Evolutionary conservation across 2,329 filamentous ascomycete species (phyloP).

Genomic region (Pseudogymnoascus sp.): DNA sequence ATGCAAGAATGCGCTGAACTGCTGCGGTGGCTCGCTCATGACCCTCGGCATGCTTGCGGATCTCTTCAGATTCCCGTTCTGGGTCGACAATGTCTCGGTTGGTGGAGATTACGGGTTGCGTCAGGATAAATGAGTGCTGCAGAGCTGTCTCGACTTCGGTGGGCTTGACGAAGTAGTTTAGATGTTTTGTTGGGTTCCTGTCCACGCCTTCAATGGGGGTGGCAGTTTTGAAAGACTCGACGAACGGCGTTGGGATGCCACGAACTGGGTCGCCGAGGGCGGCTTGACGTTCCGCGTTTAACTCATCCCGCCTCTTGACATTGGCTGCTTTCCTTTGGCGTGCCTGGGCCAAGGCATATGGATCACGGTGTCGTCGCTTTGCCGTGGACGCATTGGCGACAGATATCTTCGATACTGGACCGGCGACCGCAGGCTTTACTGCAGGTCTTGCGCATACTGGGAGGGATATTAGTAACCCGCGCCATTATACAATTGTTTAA

Average conservation of each 20-base stretch:
- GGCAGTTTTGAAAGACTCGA: slow-evolving; percentile 66
- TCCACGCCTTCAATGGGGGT: slow-evolving; percentile 36
- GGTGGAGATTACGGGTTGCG: slow-evolving; percentile 43
- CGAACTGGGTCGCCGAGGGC: slow-evolving; percentile 70
- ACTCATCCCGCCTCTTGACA: slow-evolving; percentile 62
- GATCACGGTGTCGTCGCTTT: slow-evolving; percentile 66
- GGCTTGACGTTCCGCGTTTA: slow-evolving; percentile 57
- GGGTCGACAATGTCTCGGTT: slow-evolving; percentile 36
- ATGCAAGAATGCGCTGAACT: slow-evolving; percentile 67
- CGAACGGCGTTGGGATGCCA: slow-evolving; percentile 72
- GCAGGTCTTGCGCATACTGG: slow-evolving; percentile 56
- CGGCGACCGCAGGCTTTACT: slow-evolving; percentile 39
- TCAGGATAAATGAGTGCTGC: slow-evolving; percentile 60
- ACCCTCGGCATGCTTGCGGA: slow-evolving; percentile 41
- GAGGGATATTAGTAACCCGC: slow-evolving; percentile 14
- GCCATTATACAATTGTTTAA: background rate
- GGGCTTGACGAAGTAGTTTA: slow-evolving; percentile 71
- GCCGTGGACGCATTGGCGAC: slow-evolving; percentile 58
- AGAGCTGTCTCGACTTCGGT: slow-evolving; percentile 61
- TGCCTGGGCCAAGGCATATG: slow-evolving; percentile 74
- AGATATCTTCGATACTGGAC: slow-evolving; percentile 52
- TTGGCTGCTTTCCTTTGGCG: slow-evolving; percentile 80
- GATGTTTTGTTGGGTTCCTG: slow-evolving; percentile 38
- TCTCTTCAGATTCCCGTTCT: slow-evolving; percentile 29
- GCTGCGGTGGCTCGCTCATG: slow-evolving; percentile 68